Evolutionary conservation across 495 filamentous ascomycete species (phyloP), one percentile per base, ranked within the genome.

Genomic region (Jackrogersella minutella): DNA sequence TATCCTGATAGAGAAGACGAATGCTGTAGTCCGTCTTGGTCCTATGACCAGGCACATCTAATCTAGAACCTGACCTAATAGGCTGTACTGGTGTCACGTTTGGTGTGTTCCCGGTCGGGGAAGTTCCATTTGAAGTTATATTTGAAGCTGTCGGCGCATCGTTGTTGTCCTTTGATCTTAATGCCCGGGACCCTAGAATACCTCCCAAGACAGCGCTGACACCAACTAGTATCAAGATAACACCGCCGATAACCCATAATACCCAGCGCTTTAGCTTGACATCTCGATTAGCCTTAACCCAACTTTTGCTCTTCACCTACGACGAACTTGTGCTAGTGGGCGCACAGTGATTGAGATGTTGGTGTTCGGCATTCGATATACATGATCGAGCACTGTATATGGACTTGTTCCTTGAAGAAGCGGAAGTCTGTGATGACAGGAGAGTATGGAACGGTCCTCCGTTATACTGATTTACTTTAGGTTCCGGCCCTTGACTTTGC

Each of bases 1-100:
- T 1, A 9, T 63, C 66, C 10, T 63, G 65, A 19, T 47, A 68
- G 53, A 68, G 63, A 17, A 68, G 65, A 28, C 65, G 65, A 46
- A 63, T 55, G 39, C 51, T 57, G 8, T 68, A 63, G 26, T 55
- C 58, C 40, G 58, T 40, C 22, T 43, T 26, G 22, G 30, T 54
- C 13, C 65, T 62, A 47, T 68, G 59, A 7, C 65, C 65, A 6
- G 65, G 58, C 10, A 68, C 65, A 13, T 58, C 65, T 26, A 68
- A 49, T 22, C 33, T 68, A 3, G 65, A 62, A 6, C 53, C 53
- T 11, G 17, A 1, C 24, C 47, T 62, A 6, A 68, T 41, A 24
- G 58, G 36, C 36, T 37, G 49, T 13, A 13, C n/a, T 28, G 43
- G 28, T 5, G 33, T 43, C 11, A 47, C 16, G 1, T n/a, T 57